Evolutionary conservation across 495 filamentous ascomycete genomes (phyloP), one percentile per base, ranked within the genome.

Genomic region (Hypomontagnella monticulosa): DNA sequence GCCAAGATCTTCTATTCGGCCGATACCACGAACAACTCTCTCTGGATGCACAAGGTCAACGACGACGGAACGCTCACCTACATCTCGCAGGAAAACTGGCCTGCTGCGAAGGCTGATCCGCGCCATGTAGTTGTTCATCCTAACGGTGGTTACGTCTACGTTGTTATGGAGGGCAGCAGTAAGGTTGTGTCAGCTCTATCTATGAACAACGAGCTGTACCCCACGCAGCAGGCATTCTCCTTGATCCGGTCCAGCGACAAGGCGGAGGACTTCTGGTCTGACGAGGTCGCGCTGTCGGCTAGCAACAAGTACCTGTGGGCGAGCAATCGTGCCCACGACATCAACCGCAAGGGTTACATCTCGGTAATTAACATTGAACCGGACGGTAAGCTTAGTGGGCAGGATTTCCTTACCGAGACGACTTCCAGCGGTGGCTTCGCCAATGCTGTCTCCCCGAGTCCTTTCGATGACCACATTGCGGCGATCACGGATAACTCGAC

Each of bases 1-100:
- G 27, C 15, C 0, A 34, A 48, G 0, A 66, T 72, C 44, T 44
- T 79, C 27, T 72, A 75, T 48, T 74, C 75, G 9, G 74, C 78
- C 12, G 78, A 79, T 47, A 58, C 73, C 43, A 66, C 14, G 10
- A 72, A 61, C 4, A 75, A 78, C 51, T 44, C 67, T 9, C 37
- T 80, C 16, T 79, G 76, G 75, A 71, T 72, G 15, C 77, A 80
- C 56, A n/a, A 0, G 8, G 64, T 75, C 47, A 55, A 74, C 36
- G 14, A 14, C 0, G 66, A 61, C 16, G 75, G 76, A 8, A 36
- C 52, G 1, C 43, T 73, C 1, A 37, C 20, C 4, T 37, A 50
- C n/a, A 30, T 70, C 2, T 33, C 16, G 11, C 48, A 47, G 34
- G 7, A 68, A 32, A 11, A 40, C 7, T 63, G 66, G 53, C 59